Conservation (phyloP, 2,329 filamentous ascomycete species). For the Botrytis elliptica region DNA sequence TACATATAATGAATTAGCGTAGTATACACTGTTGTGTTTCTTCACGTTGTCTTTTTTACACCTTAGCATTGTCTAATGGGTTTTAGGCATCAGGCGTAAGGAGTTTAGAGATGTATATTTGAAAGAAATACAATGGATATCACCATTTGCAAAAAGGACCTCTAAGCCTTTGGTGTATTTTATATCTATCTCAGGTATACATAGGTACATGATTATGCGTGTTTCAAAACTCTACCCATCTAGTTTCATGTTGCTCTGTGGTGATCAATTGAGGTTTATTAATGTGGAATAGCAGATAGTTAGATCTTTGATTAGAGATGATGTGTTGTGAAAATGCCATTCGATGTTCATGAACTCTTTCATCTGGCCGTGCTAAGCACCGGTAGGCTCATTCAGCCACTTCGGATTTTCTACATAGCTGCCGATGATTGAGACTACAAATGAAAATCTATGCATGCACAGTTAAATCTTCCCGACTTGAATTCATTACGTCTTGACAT, state of each 20-base stretch:
- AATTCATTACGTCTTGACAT: background rate
- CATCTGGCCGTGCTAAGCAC: too few relatives aligned
- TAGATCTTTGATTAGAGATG: background rate
- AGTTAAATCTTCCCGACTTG: background rate
- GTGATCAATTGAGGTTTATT: background rate
- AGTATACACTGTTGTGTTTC: constrained; percentile 1
- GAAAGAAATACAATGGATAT: background rate
- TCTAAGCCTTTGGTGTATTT: background rate
- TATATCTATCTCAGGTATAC: background rate
- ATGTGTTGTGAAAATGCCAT: too few relatives aligned
- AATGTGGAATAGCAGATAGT: background rate
- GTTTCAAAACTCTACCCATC: background rate
- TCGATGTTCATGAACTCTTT: too few relatives aligned
- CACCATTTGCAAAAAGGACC: background rate
- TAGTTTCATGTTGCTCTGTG: background rate
- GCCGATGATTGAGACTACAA: background rate
- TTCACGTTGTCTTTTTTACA: background rate
- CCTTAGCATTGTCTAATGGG: background rate
- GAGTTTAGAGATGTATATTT: background rate
- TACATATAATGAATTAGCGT: constrained; percentile 12
- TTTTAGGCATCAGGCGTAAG: background rate
- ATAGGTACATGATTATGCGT: background rate
- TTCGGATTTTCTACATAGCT: background rate
- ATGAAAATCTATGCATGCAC: background rate
- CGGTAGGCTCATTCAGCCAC: too few relatives aligned